Evolutionary conservation across 2,329 filamentous ascomycete genomes (phyloP).

Genomic region (Pyrenochaeta sp.): DNA sequence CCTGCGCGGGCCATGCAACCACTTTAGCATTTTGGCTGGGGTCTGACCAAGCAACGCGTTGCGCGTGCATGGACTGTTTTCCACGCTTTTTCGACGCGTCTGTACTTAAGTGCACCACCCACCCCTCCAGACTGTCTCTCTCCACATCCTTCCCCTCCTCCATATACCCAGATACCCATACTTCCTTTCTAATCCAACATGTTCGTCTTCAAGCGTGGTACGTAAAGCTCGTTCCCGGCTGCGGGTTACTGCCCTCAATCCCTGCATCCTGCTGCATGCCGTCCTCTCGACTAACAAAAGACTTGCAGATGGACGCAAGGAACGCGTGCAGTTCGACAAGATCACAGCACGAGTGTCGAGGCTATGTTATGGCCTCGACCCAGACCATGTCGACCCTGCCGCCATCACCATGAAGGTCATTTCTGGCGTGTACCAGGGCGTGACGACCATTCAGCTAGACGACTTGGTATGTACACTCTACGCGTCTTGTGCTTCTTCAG

Average conservation of each 20-base stretch:
- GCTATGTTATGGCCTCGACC: conserved; percentile 95
- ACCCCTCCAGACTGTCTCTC: conserved; percentile 30
- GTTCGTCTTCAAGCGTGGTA: conserved; percentile 56
- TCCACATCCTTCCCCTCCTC: conserved; percentile 25
- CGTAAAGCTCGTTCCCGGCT: conserved; percentile 21
- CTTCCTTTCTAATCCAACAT: conserved; percentile 41
- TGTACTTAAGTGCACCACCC: conserved; percentile 36
- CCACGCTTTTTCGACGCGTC: conserved; percentile 31
- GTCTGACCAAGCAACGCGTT: conserved; percentile 29
- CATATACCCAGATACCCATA: conserved; percentile 38
- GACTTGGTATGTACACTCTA: conserved; percentile 76
- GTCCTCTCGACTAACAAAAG: conserved; percentile 34
- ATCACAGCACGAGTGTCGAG: conserved; percentile 98
- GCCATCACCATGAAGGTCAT: conserved; percentile 99
- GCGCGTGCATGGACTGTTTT: conserved; percentile 27
- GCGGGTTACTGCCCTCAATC: conserved; percentile 12
- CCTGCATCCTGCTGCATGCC: conserved; percentile 25
- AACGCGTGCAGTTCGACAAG: conserved; percentile 99
- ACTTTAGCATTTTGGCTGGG: conserved; percentile 29
- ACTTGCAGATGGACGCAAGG: conserved; percentile 90
- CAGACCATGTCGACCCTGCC: conserved; percentile 94
- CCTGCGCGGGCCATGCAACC: conserved; percentile 23
- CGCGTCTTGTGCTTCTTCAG: conserved; percentile 19
- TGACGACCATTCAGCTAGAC: conserved; percentile 94
- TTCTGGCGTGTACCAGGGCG: conserved; percentile 97